These are phyloP conservation scores for Trichoderma sp. DNA, from an alignment of 2,329 filamentous ascomycete species.

Conservation along the genomic window DNA sequence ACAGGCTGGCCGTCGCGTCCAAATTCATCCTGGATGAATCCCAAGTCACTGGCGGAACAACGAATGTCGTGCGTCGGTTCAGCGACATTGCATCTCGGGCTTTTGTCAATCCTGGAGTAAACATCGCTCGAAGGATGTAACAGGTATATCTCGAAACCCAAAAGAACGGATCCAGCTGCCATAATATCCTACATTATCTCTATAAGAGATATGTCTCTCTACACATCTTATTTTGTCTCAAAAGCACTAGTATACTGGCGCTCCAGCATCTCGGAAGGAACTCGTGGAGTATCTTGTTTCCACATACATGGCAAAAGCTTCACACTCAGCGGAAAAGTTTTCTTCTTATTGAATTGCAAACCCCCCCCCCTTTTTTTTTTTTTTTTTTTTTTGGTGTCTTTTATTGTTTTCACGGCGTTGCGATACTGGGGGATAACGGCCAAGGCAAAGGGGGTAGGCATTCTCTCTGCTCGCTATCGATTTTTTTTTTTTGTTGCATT, in stretches of 20 bases:
- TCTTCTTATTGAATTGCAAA: too few relatives aligned
- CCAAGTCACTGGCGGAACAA: slow-evolving; percentile 63
- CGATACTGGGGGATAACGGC: slow-evolving; percentile 15
- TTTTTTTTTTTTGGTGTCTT: slow-evolving; percentile 20
- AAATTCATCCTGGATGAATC: slow-evolving; percentile 67
- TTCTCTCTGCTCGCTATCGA: neutral
- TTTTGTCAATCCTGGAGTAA: slow-evolving; percentile 53
- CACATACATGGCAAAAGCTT: slow-evolving; percentile 37
- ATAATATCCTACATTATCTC: neutral
- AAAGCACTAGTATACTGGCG: neutral
- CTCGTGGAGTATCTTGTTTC: neutral
- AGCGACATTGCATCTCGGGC: slow-evolving; percentile 63
- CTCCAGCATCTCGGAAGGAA: neutral
- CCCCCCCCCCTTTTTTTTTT: too few relatives aligned
- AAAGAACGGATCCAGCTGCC: neutral
- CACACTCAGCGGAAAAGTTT: slow-evolving; percentile 22
- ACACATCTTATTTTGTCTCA: neutral
- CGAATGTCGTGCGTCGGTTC: slow-evolving; percentile 68
- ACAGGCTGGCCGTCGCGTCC: slow-evolving; percentile 65
- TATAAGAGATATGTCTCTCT: neutral
- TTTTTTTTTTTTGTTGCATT: slow-evolving; percentile 11
- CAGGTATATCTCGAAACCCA: neutral
- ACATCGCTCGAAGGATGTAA: slow-evolving; percentile 36
- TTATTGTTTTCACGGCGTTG: slow-evolving; percentile 26
- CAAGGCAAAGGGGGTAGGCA: neutral